Evolutionary conservation across 371 early-diverging fungal species (phyloP).

Genomic region (Phascolomyces articulosus): DNA sequence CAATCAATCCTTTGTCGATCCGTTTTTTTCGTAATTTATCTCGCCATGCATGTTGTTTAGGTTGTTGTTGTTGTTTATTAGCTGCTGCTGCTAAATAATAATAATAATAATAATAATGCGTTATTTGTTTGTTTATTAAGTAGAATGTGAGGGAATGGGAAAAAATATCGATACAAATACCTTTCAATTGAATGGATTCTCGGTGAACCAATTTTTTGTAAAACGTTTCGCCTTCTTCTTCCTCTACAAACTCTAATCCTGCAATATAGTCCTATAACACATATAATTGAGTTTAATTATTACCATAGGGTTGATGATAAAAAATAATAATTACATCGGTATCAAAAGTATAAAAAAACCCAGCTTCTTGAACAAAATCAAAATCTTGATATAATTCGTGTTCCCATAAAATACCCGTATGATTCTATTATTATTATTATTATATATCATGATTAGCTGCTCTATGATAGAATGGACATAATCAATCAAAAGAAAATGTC

Average conservation of each 20-base stretch:
- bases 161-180: slow-evolving; percentile 23
- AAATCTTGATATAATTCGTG: slow-evolving; percentile 79
- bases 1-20: slow-evolving; percentile 76
- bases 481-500: no score
- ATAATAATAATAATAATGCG: no score
- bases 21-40: slow-evolving; percentile 24
- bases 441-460: no score
- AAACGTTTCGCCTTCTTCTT: slow-evolving; percentile 78
- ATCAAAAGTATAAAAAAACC: slow-evolving; percentile 85
- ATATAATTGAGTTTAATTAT: no score
- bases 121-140: no score
- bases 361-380: slow-evolving; percentile 69
- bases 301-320: no score
- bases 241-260: slow-evolving; percentile 88
- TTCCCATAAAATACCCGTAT: slow-evolving; percentile 73
- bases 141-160: neutral
- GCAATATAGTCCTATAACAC: slow-evolving; percentile 62
- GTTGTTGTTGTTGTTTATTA: neutral
- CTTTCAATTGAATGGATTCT: slow-evolving; percentile 36
- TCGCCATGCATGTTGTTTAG: neutral
- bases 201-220: slow-evolving; percentile 68
- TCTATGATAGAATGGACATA: no score
- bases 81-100: no score
- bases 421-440: neutral
- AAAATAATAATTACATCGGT: slow-evolving; percentile 61